phyloP scores from a whole-genome alignment of 768 basidiomycete species.

The Mrakia blollopis region DNA sequence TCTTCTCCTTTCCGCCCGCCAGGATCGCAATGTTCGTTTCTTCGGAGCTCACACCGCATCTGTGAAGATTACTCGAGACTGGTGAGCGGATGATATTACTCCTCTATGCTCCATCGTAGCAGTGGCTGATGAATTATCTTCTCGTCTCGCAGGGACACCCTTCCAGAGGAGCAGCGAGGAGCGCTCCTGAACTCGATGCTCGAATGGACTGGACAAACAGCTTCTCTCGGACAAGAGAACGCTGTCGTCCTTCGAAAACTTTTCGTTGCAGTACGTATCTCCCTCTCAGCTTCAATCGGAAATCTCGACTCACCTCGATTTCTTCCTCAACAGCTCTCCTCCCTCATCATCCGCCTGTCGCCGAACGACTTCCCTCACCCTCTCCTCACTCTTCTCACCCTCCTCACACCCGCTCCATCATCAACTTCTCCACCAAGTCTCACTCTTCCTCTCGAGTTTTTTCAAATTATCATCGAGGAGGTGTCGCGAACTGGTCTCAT shows the following conservation, averaged over 20 bases:
- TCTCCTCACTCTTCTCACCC: conserved; percentile 60
- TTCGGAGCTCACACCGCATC: conserved; percentile 91
- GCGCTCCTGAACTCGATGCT: conserved; percentile 63
- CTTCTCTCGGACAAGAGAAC: conserved; percentile 41
- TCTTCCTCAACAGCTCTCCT: conserved; percentile 15
- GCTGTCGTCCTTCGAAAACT: conserved; percentile 78
- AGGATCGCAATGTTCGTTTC: conserved; percentile 82
- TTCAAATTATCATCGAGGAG: conserved; percentile 47
- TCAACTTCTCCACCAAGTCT: conserved; percentile 46
- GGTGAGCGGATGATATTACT: conserved; percentile 51
- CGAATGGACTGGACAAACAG: conserved; percentile 61
- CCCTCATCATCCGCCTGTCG: conserved; percentile 47
- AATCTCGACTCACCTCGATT: not conserved
- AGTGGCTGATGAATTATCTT: not conserved
- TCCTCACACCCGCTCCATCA: conserved; percentile 55
- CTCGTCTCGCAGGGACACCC: conserved; percentile 57
- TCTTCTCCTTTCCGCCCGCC: not conserved
- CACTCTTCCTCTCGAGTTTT: conserved; percentile 18
- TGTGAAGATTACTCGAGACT: conserved; percentile 88
- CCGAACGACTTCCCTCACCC: conserved; percentile 66
- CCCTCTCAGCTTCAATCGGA: too few relatives aligned
- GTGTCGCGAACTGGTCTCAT: conserved; percentile 50
- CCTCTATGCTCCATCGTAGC: not conserved
- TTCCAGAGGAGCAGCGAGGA: conserved; percentile 59
- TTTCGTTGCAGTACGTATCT: conserved; percentile 78